Conservation (phyloP, 2,329 filamentous ascomycete species). For the Ascomycota sp. region DNA sequence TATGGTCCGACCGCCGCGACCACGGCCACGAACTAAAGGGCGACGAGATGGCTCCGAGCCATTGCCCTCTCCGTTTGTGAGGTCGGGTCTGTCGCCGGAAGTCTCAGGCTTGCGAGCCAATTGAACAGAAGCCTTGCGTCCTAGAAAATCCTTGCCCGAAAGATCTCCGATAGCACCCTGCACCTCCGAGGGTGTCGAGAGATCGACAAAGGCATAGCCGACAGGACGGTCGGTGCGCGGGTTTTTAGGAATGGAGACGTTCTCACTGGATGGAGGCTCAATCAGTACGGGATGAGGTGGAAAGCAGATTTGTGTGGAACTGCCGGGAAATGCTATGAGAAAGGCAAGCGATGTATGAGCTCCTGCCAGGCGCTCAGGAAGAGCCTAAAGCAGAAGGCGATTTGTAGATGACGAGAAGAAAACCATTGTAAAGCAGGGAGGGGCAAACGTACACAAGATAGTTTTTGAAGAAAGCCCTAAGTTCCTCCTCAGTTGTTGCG, state of each 20-base stretch:
- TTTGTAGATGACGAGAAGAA: background rate
- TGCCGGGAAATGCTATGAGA: too few species aligned
- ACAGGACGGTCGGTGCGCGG: slow-evolving; percentile 95
- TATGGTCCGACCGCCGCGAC: slow-evolving; percentile 45
- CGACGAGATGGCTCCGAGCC: slow-evolving; percentile 47
- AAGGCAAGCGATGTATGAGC: too few species aligned
- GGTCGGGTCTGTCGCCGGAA: slow-evolving; percentile 55
- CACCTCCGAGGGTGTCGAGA: slow-evolving; percentile 83
- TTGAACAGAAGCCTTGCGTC: slow-evolving; percentile 98
- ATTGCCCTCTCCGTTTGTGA: slow-evolving; percentile 53
- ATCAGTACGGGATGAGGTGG: slow-evolving; percentile 7
- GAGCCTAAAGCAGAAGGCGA: background rate
- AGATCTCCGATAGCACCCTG: slow-evolving; percentile 90
- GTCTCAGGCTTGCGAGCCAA: slow-evolving; percentile 93
- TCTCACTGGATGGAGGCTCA: slow-evolving; percentile 47
- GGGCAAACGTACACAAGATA: slow-evolving; percentile 78
- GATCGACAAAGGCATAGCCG: slow-evolving; percentile 96
- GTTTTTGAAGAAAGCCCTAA: slow-evolving; percentile 99
- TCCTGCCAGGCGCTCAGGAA: too few species aligned
- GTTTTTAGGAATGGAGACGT: slow-evolving; percentile 97
- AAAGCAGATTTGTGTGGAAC: too few species aligned
- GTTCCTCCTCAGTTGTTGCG: slow-evolving; percentile 99
- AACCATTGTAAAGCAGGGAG: background rate
- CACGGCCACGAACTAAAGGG: slow-evolving; percentile 43
- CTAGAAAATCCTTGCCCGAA: slow-evolving; percentile 91